Evolutionary conservation across 306 rosid species (phyloP).

Genomic region (Pueraria montana): DNA sequence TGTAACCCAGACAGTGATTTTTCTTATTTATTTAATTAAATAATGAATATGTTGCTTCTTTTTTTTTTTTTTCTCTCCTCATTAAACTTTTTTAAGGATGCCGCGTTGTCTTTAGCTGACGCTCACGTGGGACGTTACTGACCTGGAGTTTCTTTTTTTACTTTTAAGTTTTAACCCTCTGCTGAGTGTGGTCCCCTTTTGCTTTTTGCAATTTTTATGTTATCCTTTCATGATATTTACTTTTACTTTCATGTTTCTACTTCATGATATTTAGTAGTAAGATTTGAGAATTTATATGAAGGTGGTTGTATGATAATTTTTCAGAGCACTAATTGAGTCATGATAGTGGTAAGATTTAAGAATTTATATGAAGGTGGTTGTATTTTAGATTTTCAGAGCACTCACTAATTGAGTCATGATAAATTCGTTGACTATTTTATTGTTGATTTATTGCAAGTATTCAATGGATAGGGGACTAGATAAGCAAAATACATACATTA

Average conservation of each 20-base stretch:
- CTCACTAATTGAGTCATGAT: neutral
- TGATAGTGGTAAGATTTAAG: neutral
- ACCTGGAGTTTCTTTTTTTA: neutral
- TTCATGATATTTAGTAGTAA: neutral
- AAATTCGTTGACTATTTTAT: neutral
- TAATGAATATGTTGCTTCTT: neutral
- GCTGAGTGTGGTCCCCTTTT: constrained; percentile 18
- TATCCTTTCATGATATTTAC: neutral
- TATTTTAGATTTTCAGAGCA: neutral
- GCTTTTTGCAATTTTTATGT: constrained; percentile 4
- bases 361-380: neutral
- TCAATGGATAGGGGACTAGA: neutral
- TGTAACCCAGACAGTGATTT: constrained; percentile 10
- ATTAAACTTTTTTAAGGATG: constrained; percentile 37
- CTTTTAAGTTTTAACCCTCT: neutral
- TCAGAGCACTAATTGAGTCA: neutral
- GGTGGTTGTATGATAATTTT: neutral
- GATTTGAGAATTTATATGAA: neutral
- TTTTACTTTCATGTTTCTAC: too few relatives aligned
- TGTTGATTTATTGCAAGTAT: neutral
- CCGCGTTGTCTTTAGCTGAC: constrained; percentile 40
- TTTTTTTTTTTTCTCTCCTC: neutral
- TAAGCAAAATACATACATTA: neutral
- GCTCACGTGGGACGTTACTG: constrained; percentile 62
- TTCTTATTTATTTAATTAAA: neutral